Evolutionary conservation across 2,329 filamentous ascomycete species (phyloP), one percentile per base, ranked within the genome.

Genomic region (Penicillium psychrosexuale): DNA sequence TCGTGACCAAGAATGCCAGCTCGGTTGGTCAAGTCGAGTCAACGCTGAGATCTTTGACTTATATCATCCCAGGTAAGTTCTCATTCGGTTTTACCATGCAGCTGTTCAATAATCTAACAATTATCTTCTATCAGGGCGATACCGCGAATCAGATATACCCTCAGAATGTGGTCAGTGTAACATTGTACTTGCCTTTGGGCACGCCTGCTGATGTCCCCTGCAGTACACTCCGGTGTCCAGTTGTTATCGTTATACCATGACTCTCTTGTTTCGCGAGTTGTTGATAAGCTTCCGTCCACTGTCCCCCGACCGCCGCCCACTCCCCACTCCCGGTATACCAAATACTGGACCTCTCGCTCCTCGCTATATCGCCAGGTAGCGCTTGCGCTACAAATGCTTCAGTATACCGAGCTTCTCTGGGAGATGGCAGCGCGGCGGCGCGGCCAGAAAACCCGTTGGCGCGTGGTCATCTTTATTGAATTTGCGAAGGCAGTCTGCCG

Each of bases 21-120:
- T 91, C 95, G 56, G 91, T 99, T 50, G 90, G 91, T 47, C 92
- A 96, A 77, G 93, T 99, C 60, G 94, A 99, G 78, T 95, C 90
- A 60, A 91, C 91, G 13, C 78, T 99, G 69, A 86, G 94, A 37
- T 96, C 91, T 28, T 77, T 99, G 61, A 97, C 93, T 45, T 99
- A 99, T 72, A 91, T 99, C 62, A 94, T 97, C 47, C 94, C 93
- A 55, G 92, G 89, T 72, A 45, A 51, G 60, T 44, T 34, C 15
- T 22, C 17, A 31, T 39, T 49, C 24, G 38, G 24, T 24, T 15
- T 34, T 11, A 24, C 19, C 22, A 9, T 48, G 6, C 44, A 30
- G 19, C 8, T 43, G 30, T 45, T 22, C 30, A 30, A 33, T 3
- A 12, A 33, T 24, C 44, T 37, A 36, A 50, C n/a, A 19, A 55